Percentiles rank a stretch among this genome's conserved stretches.
Evolutionary conservation across 1,139 yeast genomes (phyloP).

Genomic region (Geotrichum phurueaensis): DNA sequence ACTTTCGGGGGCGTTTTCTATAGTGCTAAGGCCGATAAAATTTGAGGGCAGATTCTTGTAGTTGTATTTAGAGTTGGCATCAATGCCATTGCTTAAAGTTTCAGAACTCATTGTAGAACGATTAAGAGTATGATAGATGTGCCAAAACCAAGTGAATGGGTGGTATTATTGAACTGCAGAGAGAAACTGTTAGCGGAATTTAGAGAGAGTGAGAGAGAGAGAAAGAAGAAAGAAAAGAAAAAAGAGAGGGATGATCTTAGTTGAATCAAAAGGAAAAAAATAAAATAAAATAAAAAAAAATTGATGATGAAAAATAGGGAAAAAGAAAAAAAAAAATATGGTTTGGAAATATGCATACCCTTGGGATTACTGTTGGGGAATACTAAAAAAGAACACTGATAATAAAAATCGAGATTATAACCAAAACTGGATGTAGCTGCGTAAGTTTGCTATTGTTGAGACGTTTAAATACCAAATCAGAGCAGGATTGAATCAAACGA

Average conservation of each 20-base stretch:
- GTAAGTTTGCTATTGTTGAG: not conserved
- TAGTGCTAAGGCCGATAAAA: constrained; percentile 74
- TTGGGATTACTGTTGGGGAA: not conserved
- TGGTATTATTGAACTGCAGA: not conserved
- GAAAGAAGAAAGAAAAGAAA: not conserved
- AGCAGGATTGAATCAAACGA: not conserved
- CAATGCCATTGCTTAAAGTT: constrained; percentile 4
- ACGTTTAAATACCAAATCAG: not conserved
- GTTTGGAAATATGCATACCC: not conserved
- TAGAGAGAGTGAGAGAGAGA: not conserved
- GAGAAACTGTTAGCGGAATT: not conserved
- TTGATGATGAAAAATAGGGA: not conserved
- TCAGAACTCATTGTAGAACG: constrained; percentile 6
- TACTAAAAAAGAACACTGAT: not conserved
- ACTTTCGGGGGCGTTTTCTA: constrained; percentile 64
- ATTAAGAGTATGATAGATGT: not conserved
- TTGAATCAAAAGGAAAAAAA: not conserved
- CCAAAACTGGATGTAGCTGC: not conserved
- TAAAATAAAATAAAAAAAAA: not conserved
- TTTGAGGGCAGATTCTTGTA: constrained; percentile 50
- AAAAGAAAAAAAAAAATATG: not conserved
- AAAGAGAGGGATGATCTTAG: not conserved
- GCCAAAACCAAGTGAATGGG: constrained; percentile 10
- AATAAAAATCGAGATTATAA: not conserved
- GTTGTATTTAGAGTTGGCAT: constrained; percentile 22